Percentiles rank a stretch among this genome's conserved stretches.
phyloP scores from a whole-genome alignment of 73 alveolate genomes.

The Paramecium octaurelia region DNA sequence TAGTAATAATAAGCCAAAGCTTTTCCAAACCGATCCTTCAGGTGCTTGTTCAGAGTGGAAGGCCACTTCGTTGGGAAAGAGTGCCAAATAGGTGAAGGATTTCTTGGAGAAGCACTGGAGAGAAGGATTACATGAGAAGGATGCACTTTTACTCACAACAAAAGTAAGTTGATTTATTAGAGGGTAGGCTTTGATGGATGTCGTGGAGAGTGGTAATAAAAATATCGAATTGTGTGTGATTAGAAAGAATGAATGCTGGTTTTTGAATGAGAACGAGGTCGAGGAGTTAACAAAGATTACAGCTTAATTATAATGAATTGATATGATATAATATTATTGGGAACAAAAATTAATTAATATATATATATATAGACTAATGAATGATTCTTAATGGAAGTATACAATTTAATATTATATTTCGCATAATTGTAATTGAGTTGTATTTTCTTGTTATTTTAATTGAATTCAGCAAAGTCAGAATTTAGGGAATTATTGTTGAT shows the following conservation, averaged over 20 bases:
- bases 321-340: not conserved
- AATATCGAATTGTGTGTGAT: constrained; percentile 92
- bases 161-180: constrained; percentile 41
- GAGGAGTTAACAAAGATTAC: constrained; percentile 18
- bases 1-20: constrained; percentile 80
- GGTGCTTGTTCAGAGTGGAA: constrained; percentile 95
- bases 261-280: not conserved
- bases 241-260: constrained; percentile 59
- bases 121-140: constrained; percentile 77
- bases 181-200: constrained; percentile 79
- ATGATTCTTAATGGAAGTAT: not conserved
- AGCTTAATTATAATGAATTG: not conserved
- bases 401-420: not conserved
- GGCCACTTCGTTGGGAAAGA: constrained; percentile 94
- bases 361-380: not conserved
- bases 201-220: constrained; percentile 91
- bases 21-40: constrained; percentile 94
- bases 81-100: constrained; percentile 83
- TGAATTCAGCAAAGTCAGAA: not conserved
- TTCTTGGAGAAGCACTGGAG: constrained; percentile 85
- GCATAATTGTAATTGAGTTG: not conserved
- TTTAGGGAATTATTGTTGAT: too few relatives aligned
- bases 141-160: constrained; percentile 76
- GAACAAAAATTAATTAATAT: not conserved
- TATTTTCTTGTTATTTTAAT: too few relatives aligned